Evolutionary conservation across 352 stramenopile species (phyloP).

Genomic region (Lagenidium giganteum): DNA sequence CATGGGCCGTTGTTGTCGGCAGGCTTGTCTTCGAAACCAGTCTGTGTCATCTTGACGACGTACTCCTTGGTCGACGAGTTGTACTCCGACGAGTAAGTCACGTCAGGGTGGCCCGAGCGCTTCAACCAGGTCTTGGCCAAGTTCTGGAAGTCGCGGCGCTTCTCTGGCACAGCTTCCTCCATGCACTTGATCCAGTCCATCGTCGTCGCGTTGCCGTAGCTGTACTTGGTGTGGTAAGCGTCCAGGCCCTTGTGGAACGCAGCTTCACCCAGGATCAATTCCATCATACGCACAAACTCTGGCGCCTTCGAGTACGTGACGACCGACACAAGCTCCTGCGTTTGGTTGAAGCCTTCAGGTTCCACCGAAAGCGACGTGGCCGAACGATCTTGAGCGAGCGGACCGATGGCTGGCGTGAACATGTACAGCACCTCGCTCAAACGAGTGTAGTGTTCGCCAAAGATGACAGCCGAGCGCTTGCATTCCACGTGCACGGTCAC

Average conservation of each 20-base stretch:
- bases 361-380: constrained; percentile 67
- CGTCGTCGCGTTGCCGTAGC: constrained; percentile 61
- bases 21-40: constrained; percentile 63
- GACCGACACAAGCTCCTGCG: constrained; percentile 70
- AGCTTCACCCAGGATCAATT: constrained; percentile 56
- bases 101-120: constrained; percentile 53
- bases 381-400: constrained; percentile 61
- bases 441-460: constrained; percentile 66
- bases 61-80: constrained; percentile 42
- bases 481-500: constrained; percentile 80
- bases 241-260: constrained; percentile 75
- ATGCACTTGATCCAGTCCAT: constrained; percentile 79
- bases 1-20: constrained; percentile 62
- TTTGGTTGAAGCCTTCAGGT: constrained; percentile 74
- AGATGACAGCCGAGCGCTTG: constrained; percentile 57
- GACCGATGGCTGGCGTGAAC: constrained; percentile 67
- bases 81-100: constrained; percentile 60
- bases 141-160: too few relatives aligned
- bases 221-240: constrained; percentile 76
- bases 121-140: constrained; percentile 73
- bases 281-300: constrained; percentile 75
- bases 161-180: too few relatives aligned
- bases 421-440: constrained; percentile 70
- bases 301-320: constrained; percentile 79
- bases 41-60: constrained; percentile 57